phyloP scores from a whole-genome alignment of 192 early-diverging fungal genomes.

The Thamnidium elegans region DNA sequence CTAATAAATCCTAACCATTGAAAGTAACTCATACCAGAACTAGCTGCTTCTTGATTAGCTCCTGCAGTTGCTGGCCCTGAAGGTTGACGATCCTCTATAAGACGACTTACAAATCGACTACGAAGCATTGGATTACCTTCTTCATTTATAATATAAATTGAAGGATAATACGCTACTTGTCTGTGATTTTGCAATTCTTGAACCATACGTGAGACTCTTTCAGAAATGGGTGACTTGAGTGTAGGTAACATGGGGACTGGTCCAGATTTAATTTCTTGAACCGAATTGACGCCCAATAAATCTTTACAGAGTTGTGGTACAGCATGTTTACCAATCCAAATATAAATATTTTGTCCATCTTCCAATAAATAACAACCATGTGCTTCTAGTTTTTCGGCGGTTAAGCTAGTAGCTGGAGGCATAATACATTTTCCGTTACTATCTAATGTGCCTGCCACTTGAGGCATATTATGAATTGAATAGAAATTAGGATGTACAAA shows the following conservation, averaged over 20 bases:
- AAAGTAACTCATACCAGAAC: slow-evolving; percentile 37
- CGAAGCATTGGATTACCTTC: slow-evolving; percentile 74
- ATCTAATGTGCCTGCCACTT: slow-evolving; percentile 51
- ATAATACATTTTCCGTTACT: slow-evolving; percentile 55
- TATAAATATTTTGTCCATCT: slow-evolving; percentile 64
- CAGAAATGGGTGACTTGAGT: slow-evolving; percentile 58
- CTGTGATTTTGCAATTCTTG: slow-evolving; percentile 55
- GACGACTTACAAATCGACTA: slow-evolving; percentile 60
- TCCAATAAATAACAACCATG: slow-evolving; percentile 77
- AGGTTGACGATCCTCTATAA: slow-evolving; percentile 69
- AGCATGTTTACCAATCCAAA: slow-evolving; percentile 75
- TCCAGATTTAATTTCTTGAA: slow-evolving; percentile 62
- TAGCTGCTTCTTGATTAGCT: slow-evolving; percentile 22
- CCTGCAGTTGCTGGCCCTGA: slow-evolving; percentile 28
- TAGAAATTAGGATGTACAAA: slow-evolving; percentile 66
- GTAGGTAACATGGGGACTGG: slow-evolving; percentile 53
- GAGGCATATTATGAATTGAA: slow-evolving; percentile 64
- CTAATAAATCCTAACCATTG: slow-evolving; percentile 38
- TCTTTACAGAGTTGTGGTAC: slow-evolving; percentile 54
- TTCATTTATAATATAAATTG: slow-evolving; percentile 72
- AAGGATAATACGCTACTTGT: slow-evolving; percentile 56
- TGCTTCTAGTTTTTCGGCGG: slow-evolving; percentile 73
- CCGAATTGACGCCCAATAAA: slow-evolving; percentile 61
- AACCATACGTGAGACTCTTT: slow-evolving; percentile 59
- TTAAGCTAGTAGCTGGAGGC: slow-evolving; percentile 67